phyloP scores from a whole-genome alignment of 2,329 filamentous ascomycete species.

The Aspergillus japonicus region DNA sequence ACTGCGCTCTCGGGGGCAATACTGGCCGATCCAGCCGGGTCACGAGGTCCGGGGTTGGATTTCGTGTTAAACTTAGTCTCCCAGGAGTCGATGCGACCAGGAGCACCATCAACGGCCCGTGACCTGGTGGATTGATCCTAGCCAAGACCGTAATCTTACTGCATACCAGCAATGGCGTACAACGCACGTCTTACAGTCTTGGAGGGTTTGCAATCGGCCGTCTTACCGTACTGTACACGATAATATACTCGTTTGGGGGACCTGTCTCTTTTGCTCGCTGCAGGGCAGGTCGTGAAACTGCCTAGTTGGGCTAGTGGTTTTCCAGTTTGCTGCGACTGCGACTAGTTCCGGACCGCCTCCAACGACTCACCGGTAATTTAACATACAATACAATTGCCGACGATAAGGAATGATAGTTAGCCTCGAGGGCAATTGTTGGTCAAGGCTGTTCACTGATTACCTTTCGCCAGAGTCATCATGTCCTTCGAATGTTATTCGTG shows the following conservation, averaged over 20 bases:
- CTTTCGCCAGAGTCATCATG: no score
- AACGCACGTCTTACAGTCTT: no score
- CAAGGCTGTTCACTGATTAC: not conserved
- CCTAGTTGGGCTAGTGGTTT: conserved; percentile 1
- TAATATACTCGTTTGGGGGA: no score
- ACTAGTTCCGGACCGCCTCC: not conserved
- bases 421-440: not conserved
- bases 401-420: not conserved
- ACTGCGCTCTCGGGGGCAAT: not conserved
- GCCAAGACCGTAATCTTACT: not conserved
- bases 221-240: not conserved
- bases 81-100: not conserved
- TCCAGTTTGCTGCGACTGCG: not conserved
- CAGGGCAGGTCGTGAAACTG: not conserved
- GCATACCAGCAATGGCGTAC: no score
- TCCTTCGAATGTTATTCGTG: no score
- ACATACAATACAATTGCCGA: conserved; percentile 5
- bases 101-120: not conserved
- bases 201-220: not conserved
- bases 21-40: conserved; percentile 8
- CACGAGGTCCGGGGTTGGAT: conserved; percentile 18
- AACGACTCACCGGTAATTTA: conserved; percentile 8
- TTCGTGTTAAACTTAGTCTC: conserved; percentile 7
- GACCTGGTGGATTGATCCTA: not conserved
- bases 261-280: no score